These are phyloP conservation scores for Pigoraptor vietnamica DNA, from an alignment of 78 protist genomes.

Conservation along the genomic window DNA sequence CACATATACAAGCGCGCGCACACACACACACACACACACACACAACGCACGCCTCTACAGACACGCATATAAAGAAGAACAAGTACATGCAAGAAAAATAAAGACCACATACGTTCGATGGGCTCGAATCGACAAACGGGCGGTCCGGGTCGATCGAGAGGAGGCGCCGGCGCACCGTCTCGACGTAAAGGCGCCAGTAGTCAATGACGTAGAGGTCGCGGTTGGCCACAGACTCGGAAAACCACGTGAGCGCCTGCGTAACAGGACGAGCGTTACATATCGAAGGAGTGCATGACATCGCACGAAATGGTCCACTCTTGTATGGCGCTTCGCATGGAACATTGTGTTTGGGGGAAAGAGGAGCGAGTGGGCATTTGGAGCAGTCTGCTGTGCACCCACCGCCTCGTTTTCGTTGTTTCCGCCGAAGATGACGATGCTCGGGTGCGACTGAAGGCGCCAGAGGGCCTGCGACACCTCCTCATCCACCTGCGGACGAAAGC, in stretches of 20 bases:
- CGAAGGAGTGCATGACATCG: too few relatives aligned
- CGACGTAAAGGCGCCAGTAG: slow-evolving; percentile 50
- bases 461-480: slow-evolving; percentile 45
- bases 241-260: slow-evolving; percentile 23
- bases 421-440: slow-evolving; percentile 63
- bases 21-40: too few relatives aligned
- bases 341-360: too few relatives aligned
- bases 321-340: too few relatives aligned
- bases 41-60: too few relatives aligned
- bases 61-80: too few relatives aligned
- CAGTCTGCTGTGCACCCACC: slow-evolving; percentile 28
- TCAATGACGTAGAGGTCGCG: slow-evolving; percentile 44
- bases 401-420: slow-evolving; percentile 85
- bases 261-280: too few relatives aligned
- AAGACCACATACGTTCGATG: background rate
- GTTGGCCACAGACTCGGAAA: slow-evolving; percentile 19
- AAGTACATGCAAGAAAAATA: too few relatives aligned
- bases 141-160: background rate
- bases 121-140: background rate
- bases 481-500: background rate
- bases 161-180: slow-evolving; percentile 39
- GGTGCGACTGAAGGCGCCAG: slow-evolving; percentile 42
- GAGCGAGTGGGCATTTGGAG: too few relatives aligned
- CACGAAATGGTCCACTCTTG: too few relatives aligned
- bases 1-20: too few relatives aligned